Base-by-base conservation (phyloP, 805 yeast genomes). In the Candida ficus region DNA sequence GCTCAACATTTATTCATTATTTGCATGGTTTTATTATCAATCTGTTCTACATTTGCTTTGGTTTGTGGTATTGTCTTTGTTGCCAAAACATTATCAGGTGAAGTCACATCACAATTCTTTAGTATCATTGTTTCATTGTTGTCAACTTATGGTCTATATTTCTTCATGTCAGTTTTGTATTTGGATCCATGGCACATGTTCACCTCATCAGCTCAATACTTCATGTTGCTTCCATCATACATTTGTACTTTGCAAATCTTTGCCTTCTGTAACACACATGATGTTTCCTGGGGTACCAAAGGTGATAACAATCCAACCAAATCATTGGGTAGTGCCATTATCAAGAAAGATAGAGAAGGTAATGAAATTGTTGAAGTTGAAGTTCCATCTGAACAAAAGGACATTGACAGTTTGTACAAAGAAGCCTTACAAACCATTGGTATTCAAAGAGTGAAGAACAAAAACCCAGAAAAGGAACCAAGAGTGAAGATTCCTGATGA, bases 231-330 rank as follows among this genome's bases (percentile, higher is more conserved):
- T 39, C 98, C 99, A 20, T 82, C 95, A 0, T 91, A 89, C 60
- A 84, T 95, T 4, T 87, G 96, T 65, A 82, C 96, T 2, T 68
- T 91, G 42, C 97, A 91, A 64, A 89, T 93, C 44, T 91, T 89
- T 66, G 97, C 99, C 1, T 89, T 91, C 64, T 91, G 99, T 68
- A 91, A 91, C 61, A 91, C 97, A 3, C 98, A 91, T 64, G 99
- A 91, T 69, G 96, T 93, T 37, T 85, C 96, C 0, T 91, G 99
- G 99, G 99, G 99, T 64, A 91, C 99, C 2, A 91, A 91, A 60
- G 99, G 99, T 50, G 96, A 87, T 46, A 86, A 84, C 54, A 75
- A 76, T 49, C 82, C 80, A 36, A 75, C 77, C 23, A 75, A 75
- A 49, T 78, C 73, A 44, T 66, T 81, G 35, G 95, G 95, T 46